These are phyloP conservation scores for Casuarina equisetifolia DNA, from an alignment of 306 rosid species.

Conservation along the genomic window DNA sequence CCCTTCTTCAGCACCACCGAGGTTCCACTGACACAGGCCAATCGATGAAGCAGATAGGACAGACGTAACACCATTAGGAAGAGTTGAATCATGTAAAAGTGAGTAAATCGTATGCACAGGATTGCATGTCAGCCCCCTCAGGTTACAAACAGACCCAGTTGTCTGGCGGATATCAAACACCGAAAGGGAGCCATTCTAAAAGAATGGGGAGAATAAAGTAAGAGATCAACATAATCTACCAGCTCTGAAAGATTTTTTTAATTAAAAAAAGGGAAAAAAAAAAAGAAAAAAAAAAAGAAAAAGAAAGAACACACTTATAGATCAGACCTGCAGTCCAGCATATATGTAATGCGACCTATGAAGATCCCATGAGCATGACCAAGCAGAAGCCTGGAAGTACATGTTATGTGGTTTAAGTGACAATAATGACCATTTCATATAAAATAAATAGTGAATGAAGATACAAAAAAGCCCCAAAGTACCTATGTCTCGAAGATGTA, in stretches of 20 bases:
- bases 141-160: constrained; percentile 58
- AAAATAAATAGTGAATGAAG: background rate
- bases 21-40: constrained; percentile 79
- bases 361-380: constrained; percentile 96
- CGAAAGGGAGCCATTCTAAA: constrained; percentile 82
- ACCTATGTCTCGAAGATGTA: background rate
- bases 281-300: too few relatives aligned
- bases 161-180: constrained; percentile 87
- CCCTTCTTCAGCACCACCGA: constrained; percentile 65
- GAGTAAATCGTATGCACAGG: constrained; percentile 81
- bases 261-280: too few relatives aligned
- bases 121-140: constrained; percentile 60
- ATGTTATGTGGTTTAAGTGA: background rate
- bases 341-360: constrained; percentile 52
- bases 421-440: background rate
- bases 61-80: constrained; percentile 41
- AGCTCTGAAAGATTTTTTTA: background rate
- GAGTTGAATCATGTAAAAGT: constrained; percentile 50
- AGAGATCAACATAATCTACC: constrained; percentile 19
- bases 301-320: constrained; percentile 8
- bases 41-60: constrained; percentile 78
- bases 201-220: constrained; percentile 9
- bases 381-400: constrained; percentile 68
- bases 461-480: background rate
- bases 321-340: constrained; percentile 86